Evolutionary conservation across 768 basidiomycete genomes (phyloP).

Genomic region (Collybia sordida): DNA sequence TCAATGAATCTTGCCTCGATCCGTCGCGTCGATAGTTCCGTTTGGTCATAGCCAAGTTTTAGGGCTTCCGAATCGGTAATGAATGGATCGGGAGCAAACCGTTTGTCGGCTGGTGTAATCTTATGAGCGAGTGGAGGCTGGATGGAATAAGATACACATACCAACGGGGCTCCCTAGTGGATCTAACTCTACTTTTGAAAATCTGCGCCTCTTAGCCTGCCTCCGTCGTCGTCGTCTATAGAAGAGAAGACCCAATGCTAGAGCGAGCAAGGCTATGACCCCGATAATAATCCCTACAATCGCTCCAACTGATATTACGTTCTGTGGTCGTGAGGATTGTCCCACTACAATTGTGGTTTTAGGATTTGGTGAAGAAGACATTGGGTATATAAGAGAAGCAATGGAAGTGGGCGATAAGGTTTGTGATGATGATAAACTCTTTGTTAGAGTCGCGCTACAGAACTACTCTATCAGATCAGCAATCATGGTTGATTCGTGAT

Average conservation of each 20-base stretch:
- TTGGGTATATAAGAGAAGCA: not conserved
- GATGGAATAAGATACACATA: not conserved
- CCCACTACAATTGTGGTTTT: not conserved
- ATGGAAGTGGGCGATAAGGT: conserved; percentile 6
- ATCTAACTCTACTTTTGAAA: conserved; percentile 4
- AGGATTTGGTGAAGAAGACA: not conserved
- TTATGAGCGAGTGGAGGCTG: not conserved
- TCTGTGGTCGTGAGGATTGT: conserved; percentile 1
- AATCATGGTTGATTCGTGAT: not conserved
- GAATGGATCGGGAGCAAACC: conserved; percentile 14
- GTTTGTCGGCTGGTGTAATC: conserved; percentile 5
- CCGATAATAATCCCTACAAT: conserved; percentile 13
- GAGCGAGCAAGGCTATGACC: not conserved
- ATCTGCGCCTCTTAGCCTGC: not conserved
- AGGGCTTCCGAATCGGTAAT: conserved; percentile 14
- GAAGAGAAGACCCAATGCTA: conserved; percentile 5
- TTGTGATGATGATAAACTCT: conserved; percentile 5
- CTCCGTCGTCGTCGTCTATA: conserved; percentile 5
- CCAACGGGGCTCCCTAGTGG: conserved; percentile 8
- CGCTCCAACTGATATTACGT: conserved; percentile 4
- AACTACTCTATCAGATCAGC: not conserved
- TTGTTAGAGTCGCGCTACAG: conserved; percentile 8
- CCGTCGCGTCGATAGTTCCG: conserved; percentile 13
- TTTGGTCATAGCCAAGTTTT: conserved; percentile 12
- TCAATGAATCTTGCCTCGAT: conserved; percentile 14